Evolutionary conservation across 2,329 filamentous ascomycete species (phyloP), one percentile per base, ranked within the genome.

Genomic region (Coniochaeta ligniaria): DNA sequence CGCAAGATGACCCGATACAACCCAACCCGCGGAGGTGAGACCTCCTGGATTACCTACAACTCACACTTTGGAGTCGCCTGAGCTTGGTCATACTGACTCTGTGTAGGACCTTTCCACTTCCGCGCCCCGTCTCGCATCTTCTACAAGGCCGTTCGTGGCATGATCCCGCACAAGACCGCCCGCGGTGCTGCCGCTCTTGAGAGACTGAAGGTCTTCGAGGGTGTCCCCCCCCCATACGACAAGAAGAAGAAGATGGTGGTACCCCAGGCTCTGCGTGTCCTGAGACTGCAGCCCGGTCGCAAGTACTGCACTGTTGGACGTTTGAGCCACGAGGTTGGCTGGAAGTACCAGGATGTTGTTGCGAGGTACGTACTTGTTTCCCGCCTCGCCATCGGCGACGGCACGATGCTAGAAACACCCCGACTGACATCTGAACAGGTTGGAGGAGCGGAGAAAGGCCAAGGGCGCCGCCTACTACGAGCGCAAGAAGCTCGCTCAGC

Each of bases 1-100:
- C 92, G 95, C 87, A 99, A 99, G 90, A 95, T 96, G 84, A 99
- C 95, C 79, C 92, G 95, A 82, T 99, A 89, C 91, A 99, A 99
- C 89, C 93, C 95, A 78, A 97, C 92, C 74, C 93, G 94, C 78
- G 95, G 94, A 89, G 94, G 90, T 92, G 84, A 85, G 88, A 80
- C 35, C 38, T 36, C 8, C 60, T 58, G 60, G 20, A 52, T 16
- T 35, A 33, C 11, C 52, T 7, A 20, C 52, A 36, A 35, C 38
- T 26, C 6, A 36, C 26, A 22, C 16, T 11, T 33, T 31, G n/a
- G 52, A n/a, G 52, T 55, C 52, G 26, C 6, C 24, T 24, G 26
- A n/a, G 52, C 26, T 12, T 55, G 2, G 43, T 61, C 28, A 61
- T 58, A 31, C 75, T 80, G 70, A 81, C 71, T 72, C 68, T 66